Base-by-base conservation (phyloP, 129 eudicot genomes). In the Chrysanthemum lavandulifolium region DNA sequence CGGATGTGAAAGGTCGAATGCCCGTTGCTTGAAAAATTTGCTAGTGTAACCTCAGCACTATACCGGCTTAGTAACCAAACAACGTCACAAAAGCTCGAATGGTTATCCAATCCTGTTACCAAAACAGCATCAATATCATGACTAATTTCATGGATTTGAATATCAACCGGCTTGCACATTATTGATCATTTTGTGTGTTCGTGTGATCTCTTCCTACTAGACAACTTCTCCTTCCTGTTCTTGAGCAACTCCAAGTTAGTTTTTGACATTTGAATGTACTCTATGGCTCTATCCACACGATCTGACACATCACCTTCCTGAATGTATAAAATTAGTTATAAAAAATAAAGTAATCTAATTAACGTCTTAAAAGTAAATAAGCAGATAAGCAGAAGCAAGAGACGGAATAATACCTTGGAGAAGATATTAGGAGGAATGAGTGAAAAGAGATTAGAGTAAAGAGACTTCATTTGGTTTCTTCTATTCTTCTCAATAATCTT, bases 401-500 rank as follows among this genome's bases (percentile, higher is more conserved):
- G 16, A 68, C 2, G 3, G 25, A 18, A 18, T 11, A 1, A 67
- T 5, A 49, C 58, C 58, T 53, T 53, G 18, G n/a, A 13, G 58
- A 53, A 13, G 58, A 53, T 13, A 53, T 15, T 53, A 12, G n/a
- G 58, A 53, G 58, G 58, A 52, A 89, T 70, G 29, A 89, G 84
- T 47, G 96, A 89, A 51, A 53, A 29, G 58, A 89, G 96, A 16
- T 75, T 40, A 61, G 82, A 63, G 61, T 81, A 86, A n/a, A 89
- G 91, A 43, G 40, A 55, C 77, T 86, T 89, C 89, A 86, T 74
- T 0, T 80, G 81, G 69, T 84, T 77, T 61, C 96, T 84, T 40
- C 96, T 65, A 23, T 84, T 86, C 76, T 86, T 89, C 81, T 89
- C 96, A 0, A 86, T n/a, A 61, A 70, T 67, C 69, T 74, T 86